These are phyloP conservation scores for Penicillium brevicompactum DNA, from an alignment of 2,329 filamentous ascomycete genomes.

Conservation along the genomic window DNA sequence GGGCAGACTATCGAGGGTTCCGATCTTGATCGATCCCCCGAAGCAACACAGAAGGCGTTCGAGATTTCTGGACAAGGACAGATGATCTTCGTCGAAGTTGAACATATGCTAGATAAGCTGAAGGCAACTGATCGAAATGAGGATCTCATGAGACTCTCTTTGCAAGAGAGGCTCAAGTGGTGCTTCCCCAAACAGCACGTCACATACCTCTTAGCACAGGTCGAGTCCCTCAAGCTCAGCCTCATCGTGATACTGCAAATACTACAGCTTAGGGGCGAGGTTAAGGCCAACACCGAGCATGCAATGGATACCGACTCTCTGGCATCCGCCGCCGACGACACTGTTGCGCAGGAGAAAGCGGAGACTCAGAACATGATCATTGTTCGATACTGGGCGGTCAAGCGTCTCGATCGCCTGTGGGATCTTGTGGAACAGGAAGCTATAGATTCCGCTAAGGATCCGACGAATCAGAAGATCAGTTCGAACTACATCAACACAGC, in stretches of 20 bases:
- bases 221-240: slow-evolving; percentile 46
- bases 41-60: slow-evolving; percentile 38
- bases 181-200: slow-evolving; percentile 47
- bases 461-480: slow-evolving; percentile 20
- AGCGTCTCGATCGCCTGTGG: slow-evolving; percentile 40
- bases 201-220: slow-evolving; percentile 43
- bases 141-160: slow-evolving; percentile 27
- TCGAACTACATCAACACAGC: slow-evolving; percentile 18
- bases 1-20: slow-evolving; percentile 34
- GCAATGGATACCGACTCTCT: neutral
- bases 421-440: slow-evolving; percentile 40
- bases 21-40: slow-evolving; percentile 34
- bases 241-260: slow-evolving; percentile 43
- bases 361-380: slow-evolving; percentile 49
- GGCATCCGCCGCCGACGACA: slow-evolving; percentile 27
- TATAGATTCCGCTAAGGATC: slow-evolving; percentile 25
- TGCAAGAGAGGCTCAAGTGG: slow-evolving; percentile 42
- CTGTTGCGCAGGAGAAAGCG: slow-evolving; percentile 42
- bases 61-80: slow-evolving; percentile 44
- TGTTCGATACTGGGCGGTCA: slow-evolving; percentile 45
- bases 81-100: slow-evolving; percentile 44
- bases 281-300: slow-evolving; percentile 30
- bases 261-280: slow-evolving; percentile 40
- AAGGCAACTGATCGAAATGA: slow-evolving; percentile 29
- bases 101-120: slow-evolving; percentile 43